Evolutionary conservation across 345 rosid species (phyloP), one percentile per base, ranked within the genome.

Genomic region (Brassica carinata): DNA sequence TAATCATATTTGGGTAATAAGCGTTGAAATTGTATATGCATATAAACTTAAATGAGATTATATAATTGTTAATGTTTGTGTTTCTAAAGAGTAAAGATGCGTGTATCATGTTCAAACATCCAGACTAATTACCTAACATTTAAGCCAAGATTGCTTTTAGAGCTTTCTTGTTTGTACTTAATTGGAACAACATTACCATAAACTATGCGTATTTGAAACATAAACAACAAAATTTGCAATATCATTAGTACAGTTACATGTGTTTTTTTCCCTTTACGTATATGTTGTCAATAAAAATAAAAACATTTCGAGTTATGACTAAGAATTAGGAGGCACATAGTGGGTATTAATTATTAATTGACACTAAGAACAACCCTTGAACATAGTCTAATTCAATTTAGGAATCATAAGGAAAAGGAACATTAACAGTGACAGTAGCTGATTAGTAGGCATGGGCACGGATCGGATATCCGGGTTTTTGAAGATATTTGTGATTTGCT

Each of bases 361-460:
- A 18, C 76, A 71, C 11, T 64, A 40, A 19, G 59, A 23, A 72
- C 43, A 81, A 45, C 67, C 81, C 36, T 61, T 73, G 77, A 77
- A 72, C 80, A 48, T 67, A 77, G 74, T 51, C 77, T 48, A 72
- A 33, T 34, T 81, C 62, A 81, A 23, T 77, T 58, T 33, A 45
- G 58, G 72, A 55, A 67, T 43, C 23, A 64, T 7, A 71, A 69
- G 31, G 67, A 51, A 68, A 33, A 80, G 2, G 40, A 81, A 76
- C 77, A 71, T 65, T 65, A 81, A 76, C 70, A 76, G 64, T 67
- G 68, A 75, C 79, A 67, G 40, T 64, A 59, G 73, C 58, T 65
- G 31, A 36, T 57, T 66, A 19, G 23, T 1, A 19, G 23, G 23
- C 23, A 1, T 19, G 23, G 23, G 23, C 23, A 19, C 23, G 1